Base-by-base conservation (phyloP, 306 rosid genomes). In the Gleditsia sinensis region DNA sequence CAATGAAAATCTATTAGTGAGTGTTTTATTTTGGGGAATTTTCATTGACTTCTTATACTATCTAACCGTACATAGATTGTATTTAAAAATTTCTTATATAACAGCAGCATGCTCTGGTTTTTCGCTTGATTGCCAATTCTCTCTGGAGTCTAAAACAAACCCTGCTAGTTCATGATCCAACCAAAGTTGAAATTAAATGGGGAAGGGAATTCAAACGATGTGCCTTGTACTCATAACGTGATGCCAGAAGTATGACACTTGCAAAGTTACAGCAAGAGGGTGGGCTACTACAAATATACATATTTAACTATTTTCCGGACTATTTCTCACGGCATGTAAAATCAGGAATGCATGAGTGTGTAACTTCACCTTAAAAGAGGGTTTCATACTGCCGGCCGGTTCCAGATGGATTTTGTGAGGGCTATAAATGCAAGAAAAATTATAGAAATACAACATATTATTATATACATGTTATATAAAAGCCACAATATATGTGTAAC, bases 401-500 rank as follows among this genome's bases (percentile, higher is more conserved):
- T 39, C 34, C 5, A 11, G 34, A 40, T 11, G 68, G 68, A 19
- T 33, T 17, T 61, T 30, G 27, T 2, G 21, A 20, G 46, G 48
- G 30, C 49, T 61, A 61, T 34, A 39, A 19, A 20, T 57, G 58
- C 50, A 30, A 6, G 28, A 60, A 1, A n/a, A 48, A 34, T 54
- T 37, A 11, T 5, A 57, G 67, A 75, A 36, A 57, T 23, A 62
- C 28, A 66, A 75, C 25, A 40, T 27, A 6, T 21, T 21, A 32
- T 60, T 42, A 53, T 21, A 53, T 21, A 46, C 14, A 43, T 56
- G 50, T 46, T 46, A 36, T 34, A 39, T 11, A 10, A 58, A 37
- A 45, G 39, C 76, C 71, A 74, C 8, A 64, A 42, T 28, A 28
- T 67, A 51, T 23, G 32, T 9, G 2, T 74, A 74, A 46, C 7